Evolutionary conservation across 352 stramenopile genomes (phyloP).

Genomic region (Elongisporangium prolatum): DNA sequence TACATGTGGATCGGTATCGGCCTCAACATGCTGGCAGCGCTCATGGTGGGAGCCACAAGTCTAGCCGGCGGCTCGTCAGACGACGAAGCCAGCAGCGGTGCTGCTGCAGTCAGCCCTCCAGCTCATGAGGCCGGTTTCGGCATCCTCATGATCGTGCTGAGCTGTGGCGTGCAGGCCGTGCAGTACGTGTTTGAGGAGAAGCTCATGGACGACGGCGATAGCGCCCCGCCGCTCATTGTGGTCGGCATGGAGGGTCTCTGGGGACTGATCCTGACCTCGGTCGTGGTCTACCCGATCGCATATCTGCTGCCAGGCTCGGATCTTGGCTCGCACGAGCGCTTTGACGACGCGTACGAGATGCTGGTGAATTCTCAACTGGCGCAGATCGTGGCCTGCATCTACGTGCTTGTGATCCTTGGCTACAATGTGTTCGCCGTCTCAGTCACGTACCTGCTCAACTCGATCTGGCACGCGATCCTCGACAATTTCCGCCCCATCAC

Average conservation of each 20-base stretch:
- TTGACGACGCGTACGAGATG: conserved; percentile 79
- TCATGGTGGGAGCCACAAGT: conserved; percentile 93
- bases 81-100: not conserved
- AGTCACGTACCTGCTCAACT: conserved; percentile 95
- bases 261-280: conserved; percentile 91
- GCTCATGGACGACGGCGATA: conserved; percentile 93
- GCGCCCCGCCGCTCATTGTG: conserved; percentile 90
- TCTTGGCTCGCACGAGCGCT: conserved; percentile 92
- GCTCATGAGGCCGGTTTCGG: conserved; percentile 66
- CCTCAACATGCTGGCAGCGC: conserved; percentile 91
- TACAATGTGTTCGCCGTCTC: conserved; percentile 98
- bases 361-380: conserved; percentile 57
- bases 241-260: conserved; percentile 96
- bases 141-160: conserved; percentile 92
- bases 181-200: conserved; percentile 99
- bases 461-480: conserved; percentile 97
- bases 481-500: conserved; percentile 98
- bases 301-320: conserved; percentile 91
- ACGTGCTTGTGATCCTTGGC: conserved; percentile 91
- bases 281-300: conserved; percentile 93
- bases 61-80: conserved; percentile 27
- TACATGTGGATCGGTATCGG: conserved; percentile 98
- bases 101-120: conserved; percentile 27
- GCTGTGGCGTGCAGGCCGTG: conserved; percentile 92
- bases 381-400: conserved; percentile 74